phyloP scores from a whole-genome alignment of 768 basidiomycete species.

The Boletus rufocinnamomeus region DNA sequence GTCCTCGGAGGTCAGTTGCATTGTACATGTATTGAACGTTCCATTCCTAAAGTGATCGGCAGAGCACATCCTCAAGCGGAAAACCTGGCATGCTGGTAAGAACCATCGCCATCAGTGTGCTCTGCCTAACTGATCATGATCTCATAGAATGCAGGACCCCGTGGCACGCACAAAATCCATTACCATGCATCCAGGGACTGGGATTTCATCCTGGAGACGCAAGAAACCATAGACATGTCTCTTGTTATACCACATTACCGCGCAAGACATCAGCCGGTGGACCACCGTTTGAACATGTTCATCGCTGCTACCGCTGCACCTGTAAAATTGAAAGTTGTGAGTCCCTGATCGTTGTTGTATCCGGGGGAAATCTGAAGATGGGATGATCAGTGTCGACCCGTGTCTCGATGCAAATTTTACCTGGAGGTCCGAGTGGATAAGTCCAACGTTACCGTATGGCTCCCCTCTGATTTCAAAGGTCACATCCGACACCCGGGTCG shows the following conservation, averaged over 20 bases:
- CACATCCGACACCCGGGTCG: conserved; percentile 57
- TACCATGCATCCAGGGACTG: conserved; percentile 61
- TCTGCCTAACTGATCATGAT: conserved; percentile 4
- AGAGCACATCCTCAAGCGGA: conserved; percentile 30
- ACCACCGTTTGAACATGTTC: conserved; percentile 73
- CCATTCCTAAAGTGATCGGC: conserved; percentile 12
- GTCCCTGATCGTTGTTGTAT: conserved; percentile 32
- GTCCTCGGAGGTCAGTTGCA: conserved; percentile 30
- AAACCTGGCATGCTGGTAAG: conserved; percentile 20
- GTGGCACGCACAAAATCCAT: conserved; percentile 63
- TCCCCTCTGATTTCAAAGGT: conserved; percentile 79
- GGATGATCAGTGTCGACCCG: conserved; percentile 53
- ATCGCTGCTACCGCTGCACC: conserved; percentile 52
- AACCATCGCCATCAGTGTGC: background rate
- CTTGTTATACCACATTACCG: conserved; percentile 79
- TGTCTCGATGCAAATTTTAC: conserved; percentile 55
- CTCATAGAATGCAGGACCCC: conserved; percentile 33
- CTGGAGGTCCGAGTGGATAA: conserved; percentile 63
- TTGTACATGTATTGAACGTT: background rate
- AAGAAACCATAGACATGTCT: conserved; percentile 59
- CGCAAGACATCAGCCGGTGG: conserved; percentile 68
- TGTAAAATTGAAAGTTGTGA: conserved; percentile 72
- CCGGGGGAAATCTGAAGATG: background rate
- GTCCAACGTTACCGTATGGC: conserved; percentile 75
- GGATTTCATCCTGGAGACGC: conserved; percentile 64